phyloP scores from a whole-genome alignment of 2,329 filamentous ascomycete genomes.

The Nigrospora oryzae region DNA sequence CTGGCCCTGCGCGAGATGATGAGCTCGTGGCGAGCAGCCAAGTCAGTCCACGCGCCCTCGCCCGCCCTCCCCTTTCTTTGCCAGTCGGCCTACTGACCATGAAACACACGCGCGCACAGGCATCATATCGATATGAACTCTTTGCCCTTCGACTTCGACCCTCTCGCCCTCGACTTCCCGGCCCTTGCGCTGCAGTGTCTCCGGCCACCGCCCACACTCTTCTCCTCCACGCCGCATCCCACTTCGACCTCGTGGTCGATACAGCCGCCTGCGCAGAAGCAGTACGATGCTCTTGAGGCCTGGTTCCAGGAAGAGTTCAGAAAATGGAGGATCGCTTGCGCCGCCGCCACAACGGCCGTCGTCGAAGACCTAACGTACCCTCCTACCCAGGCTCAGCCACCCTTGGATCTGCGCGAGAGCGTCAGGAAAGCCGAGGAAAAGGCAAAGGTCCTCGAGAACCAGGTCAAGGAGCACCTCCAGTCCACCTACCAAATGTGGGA shows the following conservation, averaged over 20 bases:
- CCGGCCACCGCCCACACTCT: conserved; percentile 71
- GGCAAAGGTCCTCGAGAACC: conserved; percentile 56
- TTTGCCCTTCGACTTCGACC: conserved; percentile 70
- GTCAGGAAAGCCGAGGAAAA: conserved; percentile 39
- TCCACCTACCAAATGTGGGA: conserved; percentile 73
- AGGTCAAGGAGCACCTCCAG: conserved; percentile 67
- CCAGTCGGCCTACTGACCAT: too few relatives aligned
- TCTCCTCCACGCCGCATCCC: conserved; percentile 71
- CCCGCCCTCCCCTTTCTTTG: background rate
- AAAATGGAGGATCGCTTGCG: conserved; percentile 50
- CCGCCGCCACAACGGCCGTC: conserved; percentile 37
- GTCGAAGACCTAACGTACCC: conserved; percentile 44
- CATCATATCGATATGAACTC: conserved; percentile 46
- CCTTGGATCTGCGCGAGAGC: conserved; percentile 35
- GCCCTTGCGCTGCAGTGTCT: conserved; percentile 76
- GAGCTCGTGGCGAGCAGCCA: conserved; percentile 73
- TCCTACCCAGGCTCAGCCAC: conserved; percentile 26
- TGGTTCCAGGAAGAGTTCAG: conserved; percentile 61
- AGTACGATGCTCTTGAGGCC: conserved; percentile 62
- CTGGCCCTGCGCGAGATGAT: conserved; percentile 77
- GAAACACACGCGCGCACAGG: conserved; percentile 21
- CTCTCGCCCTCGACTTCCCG: conserved; percentile 77
- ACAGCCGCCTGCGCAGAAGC: conserved; percentile 61
- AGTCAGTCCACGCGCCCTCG: conserved; percentile 43
- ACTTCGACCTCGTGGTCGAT: conserved; percentile 77